phyloP scores from a whole-genome alignment of 352 stramenopile genomes.

The Phytopythium ostracodes region DNA sequence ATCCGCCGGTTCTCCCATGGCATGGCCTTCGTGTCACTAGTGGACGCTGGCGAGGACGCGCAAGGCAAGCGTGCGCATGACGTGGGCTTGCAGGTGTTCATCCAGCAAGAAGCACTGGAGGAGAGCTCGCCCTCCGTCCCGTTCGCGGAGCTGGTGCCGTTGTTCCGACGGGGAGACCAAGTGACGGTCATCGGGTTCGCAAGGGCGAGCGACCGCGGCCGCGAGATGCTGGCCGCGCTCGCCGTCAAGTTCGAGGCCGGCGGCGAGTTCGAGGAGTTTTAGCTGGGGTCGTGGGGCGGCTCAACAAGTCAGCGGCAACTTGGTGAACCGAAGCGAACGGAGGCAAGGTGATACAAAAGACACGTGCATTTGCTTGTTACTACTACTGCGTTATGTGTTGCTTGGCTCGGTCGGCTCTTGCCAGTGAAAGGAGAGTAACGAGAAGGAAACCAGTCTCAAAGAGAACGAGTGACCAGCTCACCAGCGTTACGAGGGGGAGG shows the following conservation, averaged over 20 bases:
- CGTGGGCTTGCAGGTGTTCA: constrained; percentile 3
- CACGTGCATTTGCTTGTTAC: too few relatives aligned
- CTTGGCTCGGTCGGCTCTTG: too few relatives aligned
- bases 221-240: neutral
- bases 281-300: neutral
- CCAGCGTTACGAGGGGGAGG: too few relatives aligned
- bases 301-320: too few relatives aligned
- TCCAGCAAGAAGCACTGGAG: neutral
- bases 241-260: neutral
- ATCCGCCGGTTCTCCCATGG: constrained; percentile 43
- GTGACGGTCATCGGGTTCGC: neutral
- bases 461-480: too few relatives aligned
- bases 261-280: constrained; percentile 6
- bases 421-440: too few relatives aligned
- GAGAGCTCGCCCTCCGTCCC: neutral
- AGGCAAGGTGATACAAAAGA: too few relatives aligned
- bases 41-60: neutral
- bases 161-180: neutral
- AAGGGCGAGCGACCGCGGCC: constrained; percentile 2
- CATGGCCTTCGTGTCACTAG: constrained; percentile 43
- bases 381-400: too few relatives aligned
- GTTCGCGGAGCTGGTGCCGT: neutral
- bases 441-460: too few relatives aligned
- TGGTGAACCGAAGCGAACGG: too few relatives aligned
- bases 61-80: neutral